These are phyloP conservation scores for Calonectria pseudoreteaudii DNA, from an alignment of 2,329 filamentous ascomycete species.

Conservation along the genomic window DNA sequence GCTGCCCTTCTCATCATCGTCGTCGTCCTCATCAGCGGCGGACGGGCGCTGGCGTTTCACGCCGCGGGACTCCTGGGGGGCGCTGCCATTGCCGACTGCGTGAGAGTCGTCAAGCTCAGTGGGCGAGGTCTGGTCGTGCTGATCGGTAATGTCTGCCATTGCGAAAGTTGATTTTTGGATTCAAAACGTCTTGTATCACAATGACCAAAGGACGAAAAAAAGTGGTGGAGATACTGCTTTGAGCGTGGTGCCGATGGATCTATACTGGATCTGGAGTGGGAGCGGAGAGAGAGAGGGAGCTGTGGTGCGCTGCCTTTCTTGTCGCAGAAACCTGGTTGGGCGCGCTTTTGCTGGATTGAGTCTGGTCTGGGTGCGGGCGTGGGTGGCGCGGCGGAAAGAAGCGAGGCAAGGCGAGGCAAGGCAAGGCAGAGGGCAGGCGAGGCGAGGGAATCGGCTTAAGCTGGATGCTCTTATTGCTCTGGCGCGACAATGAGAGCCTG, in stretches of 20 bases:
- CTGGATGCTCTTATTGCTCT: slow-evolving; percentile 38
- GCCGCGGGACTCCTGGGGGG: slow-evolving; percentile 78
- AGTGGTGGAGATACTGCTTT: slow-evolving; percentile 73
- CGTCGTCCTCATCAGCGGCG: slow-evolving; percentile 91
- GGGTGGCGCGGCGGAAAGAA: slow-evolving; percentile 53
- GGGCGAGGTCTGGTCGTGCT: slow-evolving; percentile 81
- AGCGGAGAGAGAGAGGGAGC: slow-evolving; percentile 58
- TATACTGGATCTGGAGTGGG: slow-evolving; percentile 74
- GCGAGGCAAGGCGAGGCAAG: slow-evolving; percentile 50
- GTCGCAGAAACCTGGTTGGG: slow-evolving; percentile 69
- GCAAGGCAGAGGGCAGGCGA: slow-evolving; percentile 41
- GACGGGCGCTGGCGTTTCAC: slow-evolving; percentile 90
- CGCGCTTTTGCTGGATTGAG: slow-evolving; percentile 53
- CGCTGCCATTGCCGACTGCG: slow-evolving; percentile 78
- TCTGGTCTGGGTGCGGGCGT: slow-evolving; percentile 48
- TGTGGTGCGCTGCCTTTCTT: slow-evolving; percentile 59
- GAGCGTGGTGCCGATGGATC: slow-evolving; percentile 73
- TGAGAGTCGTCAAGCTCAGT: slow-evolving; percentile 80
- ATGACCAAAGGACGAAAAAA: slow-evolving; percentile 55
- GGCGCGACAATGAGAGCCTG: slow-evolving; percentile 27
- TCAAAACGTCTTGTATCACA: slow-evolving; percentile 50
- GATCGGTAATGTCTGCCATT: slow-evolving; percentile 85
- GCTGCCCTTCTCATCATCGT: slow-evolving; percentile 97
- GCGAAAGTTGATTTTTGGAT: slow-evolving; percentile 38
- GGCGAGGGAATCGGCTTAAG: slow-evolving; percentile 37